phyloP scores from a whole-genome alignment of 192 early-diverging fungal genomes.

The Physocladia obscura region DNA sequence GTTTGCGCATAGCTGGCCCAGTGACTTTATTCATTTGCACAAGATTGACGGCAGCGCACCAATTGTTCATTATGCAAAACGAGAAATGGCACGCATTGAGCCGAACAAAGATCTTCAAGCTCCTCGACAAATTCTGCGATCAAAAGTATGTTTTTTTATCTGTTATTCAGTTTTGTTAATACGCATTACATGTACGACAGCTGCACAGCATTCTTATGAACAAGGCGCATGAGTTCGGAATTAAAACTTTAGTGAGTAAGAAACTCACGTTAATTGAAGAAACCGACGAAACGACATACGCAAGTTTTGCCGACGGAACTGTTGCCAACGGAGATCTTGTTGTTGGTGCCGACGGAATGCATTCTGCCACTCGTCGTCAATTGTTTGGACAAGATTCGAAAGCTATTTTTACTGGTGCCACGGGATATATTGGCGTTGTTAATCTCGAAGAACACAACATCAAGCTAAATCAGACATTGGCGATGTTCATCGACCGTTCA shows the following conservation, averaged over 20 bases:
- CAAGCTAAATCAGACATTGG: background rate
- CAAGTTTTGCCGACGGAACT: constrained; percentile 4
- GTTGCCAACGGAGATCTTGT: constrained; percentile 1
- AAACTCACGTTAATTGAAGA: background rate
- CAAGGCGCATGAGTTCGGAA: background rate
- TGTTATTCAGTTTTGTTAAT: background rate
- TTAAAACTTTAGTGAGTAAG: background rate
- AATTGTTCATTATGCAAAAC: background rate
- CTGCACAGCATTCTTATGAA: constrained; percentile 3
- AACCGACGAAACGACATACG: background rate
- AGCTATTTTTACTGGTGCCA: constrained; percentile 9
- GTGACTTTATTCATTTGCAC: background rate
- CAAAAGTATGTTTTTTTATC: background rate
- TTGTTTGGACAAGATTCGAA: constrained; percentile 28
- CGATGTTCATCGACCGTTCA: constrained; percentile 6
- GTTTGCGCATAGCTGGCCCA: background rate
- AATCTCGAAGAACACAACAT: background rate
- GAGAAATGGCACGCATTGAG: background rate
- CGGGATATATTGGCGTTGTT: constrained; percentile 6
- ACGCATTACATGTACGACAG: background rate
- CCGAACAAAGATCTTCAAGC: background rate
- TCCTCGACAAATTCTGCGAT: background rate
- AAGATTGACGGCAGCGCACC: background rate
- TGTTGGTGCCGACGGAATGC: constrained; percentile 22
- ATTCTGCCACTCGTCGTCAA: constrained; percentile 5